Percentiles rank a stretch among this genome's conserved stretches.
These are phyloP conservation scores for Umbelopsis ramanniana DNA, from an alignment of 192 early-diverging fungal genomes.

Conservation along the genomic window DNA sequence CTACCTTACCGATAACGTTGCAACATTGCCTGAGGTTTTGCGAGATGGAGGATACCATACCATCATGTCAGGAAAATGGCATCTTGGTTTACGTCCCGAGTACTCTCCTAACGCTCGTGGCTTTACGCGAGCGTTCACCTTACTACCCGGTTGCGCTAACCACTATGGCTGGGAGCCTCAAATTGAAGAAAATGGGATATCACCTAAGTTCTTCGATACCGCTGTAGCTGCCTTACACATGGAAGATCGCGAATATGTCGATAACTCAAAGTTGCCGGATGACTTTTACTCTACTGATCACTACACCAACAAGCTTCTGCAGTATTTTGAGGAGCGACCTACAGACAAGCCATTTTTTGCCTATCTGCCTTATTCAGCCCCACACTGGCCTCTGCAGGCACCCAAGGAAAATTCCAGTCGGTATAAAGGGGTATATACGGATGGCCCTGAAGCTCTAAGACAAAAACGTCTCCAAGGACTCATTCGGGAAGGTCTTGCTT, in stretches of 20 bases:
- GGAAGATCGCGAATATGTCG: slow-evolving; percentile 13
- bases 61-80: slow-evolving; percentile 26
- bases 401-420: slow-evolving; percentile 4
- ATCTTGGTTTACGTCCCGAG: slow-evolving; percentile 19
- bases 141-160: slow-evolving; percentile 16
- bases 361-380: slow-evolving; percentile 16
- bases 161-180: slow-evolving; percentile 26
- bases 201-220: slow-evolving; percentile 23
- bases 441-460: not conserved
- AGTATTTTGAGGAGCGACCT: slow-evolving; percentile 9
- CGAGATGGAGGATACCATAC: slow-evolving; percentile 21
- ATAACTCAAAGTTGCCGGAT: slow-evolving; percentile 20
- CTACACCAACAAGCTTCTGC: slow-evolving; percentile 8
- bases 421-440: not conserved
- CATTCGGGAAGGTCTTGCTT: slow-evolving; percentile 5
- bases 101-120: slow-evolving; percentile 10
- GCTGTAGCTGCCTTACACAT: slow-evolving; percentile 13
- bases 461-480: slow-evolving; percentile 1
- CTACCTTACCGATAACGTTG: slow-evolving; percentile 20
- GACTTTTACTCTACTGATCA: slow-evolving; percentile 22
- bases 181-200: not conserved
- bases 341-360: slow-evolving; percentile 19
- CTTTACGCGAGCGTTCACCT: slow-evolving; percentile 11
- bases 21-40: slow-evolving; percentile 19
- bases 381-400: slow-evolving; percentile 22